These are phyloP conservation scores for Oleoguttula mirabilis DNA, from an alignment of 495 filamentous ascomycete genomes.

Conservation along the genomic window DNA sequence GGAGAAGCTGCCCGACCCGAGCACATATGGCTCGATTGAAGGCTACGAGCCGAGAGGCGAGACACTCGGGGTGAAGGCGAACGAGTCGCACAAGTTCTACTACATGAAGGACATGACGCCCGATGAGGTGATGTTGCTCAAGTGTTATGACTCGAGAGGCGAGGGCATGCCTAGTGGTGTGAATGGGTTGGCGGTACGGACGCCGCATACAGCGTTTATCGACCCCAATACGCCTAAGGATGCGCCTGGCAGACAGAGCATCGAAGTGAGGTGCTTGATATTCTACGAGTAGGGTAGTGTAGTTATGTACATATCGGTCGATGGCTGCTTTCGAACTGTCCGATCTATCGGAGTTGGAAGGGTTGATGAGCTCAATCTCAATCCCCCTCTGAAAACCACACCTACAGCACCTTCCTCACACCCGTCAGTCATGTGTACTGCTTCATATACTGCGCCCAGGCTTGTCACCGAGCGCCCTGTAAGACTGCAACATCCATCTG, in stretches of 20 bases:
- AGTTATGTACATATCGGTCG: no score
- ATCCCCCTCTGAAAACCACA: no score
- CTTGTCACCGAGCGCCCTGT: no score
- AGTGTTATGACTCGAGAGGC: constrained; percentile 30
- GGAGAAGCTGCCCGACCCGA: constrained; percentile 24
- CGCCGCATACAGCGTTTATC: constrained; percentile 32
- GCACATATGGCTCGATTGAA: constrained; percentile 12
- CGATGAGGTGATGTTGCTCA: constrained; percentile 30
- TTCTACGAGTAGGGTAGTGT: constrained; percentile 27
- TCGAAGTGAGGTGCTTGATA: constrained; percentile 31
- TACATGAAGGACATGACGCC: constrained; percentile 33
- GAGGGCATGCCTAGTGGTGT: constrained; percentile 24
- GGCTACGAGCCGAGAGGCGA: constrained; percentile 30
- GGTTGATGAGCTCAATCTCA: no score
- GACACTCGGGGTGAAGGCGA: constrained; percentile 27
- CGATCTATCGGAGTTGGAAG: no score
- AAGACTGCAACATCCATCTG: no score
- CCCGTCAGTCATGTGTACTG: no score
- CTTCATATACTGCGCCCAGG: no score
- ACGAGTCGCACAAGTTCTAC: constrained; percentile 27
- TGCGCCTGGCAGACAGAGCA: constrained; percentile 29
- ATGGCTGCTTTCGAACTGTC: no score
- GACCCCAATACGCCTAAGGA: constrained; percentile 27
- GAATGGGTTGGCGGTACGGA: constrained; percentile 25
- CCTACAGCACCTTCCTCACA: no score